phyloP scores from a whole-genome alignment of 2,329 filamentous ascomycete species.

The Chaetothyriales sp. region DNA sequence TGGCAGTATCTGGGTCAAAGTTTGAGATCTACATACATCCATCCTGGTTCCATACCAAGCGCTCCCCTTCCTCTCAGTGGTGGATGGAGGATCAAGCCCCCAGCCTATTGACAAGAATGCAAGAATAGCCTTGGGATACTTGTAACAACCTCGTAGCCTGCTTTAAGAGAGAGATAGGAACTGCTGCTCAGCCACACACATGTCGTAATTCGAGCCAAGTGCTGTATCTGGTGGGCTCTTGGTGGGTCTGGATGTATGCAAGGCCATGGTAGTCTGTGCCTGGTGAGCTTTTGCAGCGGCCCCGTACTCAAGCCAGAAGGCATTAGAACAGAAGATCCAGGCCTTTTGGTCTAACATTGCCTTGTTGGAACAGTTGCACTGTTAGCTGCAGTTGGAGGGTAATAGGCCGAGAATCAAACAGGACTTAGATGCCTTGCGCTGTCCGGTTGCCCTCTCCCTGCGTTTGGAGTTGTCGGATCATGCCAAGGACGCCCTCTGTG shows the following conservation, averaged over 20 bases:
- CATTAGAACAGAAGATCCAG: background rate
- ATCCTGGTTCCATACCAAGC: no score
- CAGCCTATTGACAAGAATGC: no score
- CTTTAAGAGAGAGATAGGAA: background rate
- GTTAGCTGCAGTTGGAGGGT: no score
- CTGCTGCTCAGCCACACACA: background rate
- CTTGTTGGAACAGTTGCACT: background rate
- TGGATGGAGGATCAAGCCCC: no score
- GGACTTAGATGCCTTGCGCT: background rate
- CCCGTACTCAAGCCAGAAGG: background rate
- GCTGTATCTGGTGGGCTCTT: background rate
- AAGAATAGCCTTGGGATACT: no score
- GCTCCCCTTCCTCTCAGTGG: no score
- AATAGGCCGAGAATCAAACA: background rate
- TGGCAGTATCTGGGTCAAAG: no score
- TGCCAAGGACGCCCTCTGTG: constrained; percentile 44
- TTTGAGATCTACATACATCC: no score
- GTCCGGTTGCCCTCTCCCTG: constrained; percentile 29
- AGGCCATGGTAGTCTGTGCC: no score
- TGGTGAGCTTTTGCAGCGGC: no score
- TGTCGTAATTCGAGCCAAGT: background rate
- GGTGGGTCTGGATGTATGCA: no score
- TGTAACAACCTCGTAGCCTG: no score
- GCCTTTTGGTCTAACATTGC: background rate
- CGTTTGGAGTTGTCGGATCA: constrained; percentile 53